Evolutionary conservation across 352 stramenopile species (phyloP).

Genomic region (Phytophthora colocasiae): DNA sequence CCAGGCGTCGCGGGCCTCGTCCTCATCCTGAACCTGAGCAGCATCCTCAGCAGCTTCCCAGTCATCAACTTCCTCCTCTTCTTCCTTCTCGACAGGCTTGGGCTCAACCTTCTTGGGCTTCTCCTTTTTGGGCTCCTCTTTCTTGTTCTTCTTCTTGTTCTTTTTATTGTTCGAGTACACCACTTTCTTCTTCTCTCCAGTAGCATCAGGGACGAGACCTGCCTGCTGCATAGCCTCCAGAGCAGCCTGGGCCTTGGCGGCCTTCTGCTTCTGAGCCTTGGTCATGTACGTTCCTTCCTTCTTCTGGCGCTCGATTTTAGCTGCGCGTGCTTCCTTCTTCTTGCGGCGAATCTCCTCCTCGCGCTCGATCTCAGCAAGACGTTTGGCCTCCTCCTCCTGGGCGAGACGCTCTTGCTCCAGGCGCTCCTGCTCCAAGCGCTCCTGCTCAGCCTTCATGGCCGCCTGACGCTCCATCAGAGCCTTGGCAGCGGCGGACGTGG

Average conservation of each 20-base stretch:
- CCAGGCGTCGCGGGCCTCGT: constrained; percentile 81
- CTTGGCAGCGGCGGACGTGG: constrained; percentile 75
- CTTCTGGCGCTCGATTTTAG: constrained; percentile 95
- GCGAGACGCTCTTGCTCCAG: constrained; percentile 69
- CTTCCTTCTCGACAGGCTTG: constrained; percentile 48
- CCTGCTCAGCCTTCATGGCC: constrained; percentile 75
- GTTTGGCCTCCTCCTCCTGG: constrained; percentile 72
- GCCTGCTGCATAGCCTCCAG: constrained; percentile 94
- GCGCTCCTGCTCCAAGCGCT: constrained; percentile 66
- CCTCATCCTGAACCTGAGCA: constrained; percentile 49
- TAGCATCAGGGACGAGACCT: constrained; percentile 80
- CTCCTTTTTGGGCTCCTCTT: constrained; percentile 37
- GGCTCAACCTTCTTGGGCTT: constrained; percentile 43
- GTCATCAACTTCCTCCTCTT: constrained; percentile 78
- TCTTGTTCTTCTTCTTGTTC: constrained; percentile 64
- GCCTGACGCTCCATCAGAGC: constrained; percentile 78
- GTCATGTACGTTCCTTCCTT: constrained; percentile 98
- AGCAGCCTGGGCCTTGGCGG: constrained; percentile 84
- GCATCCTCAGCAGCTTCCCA: constrained; percentile 64
- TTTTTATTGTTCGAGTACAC: constrained; percentile 94
- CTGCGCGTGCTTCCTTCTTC: constrained; percentile 85
- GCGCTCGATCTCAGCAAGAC: constrained; percentile 47
- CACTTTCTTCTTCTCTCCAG: constrained; percentile 89
- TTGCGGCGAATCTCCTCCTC: constrained; percentile 77
- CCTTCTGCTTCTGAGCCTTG: constrained; percentile 98